phyloP scores from a whole-genome alignment of 768 basidiomycete species.

The Royoungia palumana region DNA sequence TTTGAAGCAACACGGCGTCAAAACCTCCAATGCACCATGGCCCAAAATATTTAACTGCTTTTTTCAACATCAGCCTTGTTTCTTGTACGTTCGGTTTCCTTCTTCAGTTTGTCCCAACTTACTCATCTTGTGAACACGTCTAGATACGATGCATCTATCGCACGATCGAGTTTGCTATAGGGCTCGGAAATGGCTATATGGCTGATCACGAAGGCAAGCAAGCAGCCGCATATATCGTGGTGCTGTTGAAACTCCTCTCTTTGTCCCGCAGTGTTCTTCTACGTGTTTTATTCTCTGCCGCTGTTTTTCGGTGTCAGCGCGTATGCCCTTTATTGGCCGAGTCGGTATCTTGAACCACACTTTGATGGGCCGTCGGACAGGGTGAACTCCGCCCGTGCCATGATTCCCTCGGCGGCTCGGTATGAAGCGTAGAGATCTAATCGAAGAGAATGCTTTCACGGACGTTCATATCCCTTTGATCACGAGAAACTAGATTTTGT shows the following conservation, averaged over 20 bases:
- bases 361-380: background rate
- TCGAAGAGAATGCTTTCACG: no score
- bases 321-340: conserved; percentile 29
- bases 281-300: conserved; percentile 29
- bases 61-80: conserved; percentile 26
- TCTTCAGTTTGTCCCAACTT: background rate
- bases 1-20: conserved; percentile 9
- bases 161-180: conserved; percentile 20
- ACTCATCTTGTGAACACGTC: background rate
- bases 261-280: conserved; percentile 23
- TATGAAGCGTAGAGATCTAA: background rate
- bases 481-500: no score
- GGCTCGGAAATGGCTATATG: conserved; percentile 18
- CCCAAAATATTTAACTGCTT: conserved; percentile 15
- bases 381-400: background rate
- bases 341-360: conserved; percentile 15
- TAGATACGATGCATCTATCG: conserved; percentile 32
- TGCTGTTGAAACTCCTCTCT: background rate
- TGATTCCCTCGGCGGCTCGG: background rate
- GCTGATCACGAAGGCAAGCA: conserved; percentile 22
- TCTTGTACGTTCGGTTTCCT: conserved; percentile 17
- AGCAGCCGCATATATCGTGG: background rate
- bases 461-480: no score
- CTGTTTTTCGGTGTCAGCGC: conserved; percentile 23
- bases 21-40: conserved; percentile 15